phyloP scores from a whole-genome alignment of 2,329 filamentous ascomycete genomes.

The Pseudocercospora crystallina region DNA sequence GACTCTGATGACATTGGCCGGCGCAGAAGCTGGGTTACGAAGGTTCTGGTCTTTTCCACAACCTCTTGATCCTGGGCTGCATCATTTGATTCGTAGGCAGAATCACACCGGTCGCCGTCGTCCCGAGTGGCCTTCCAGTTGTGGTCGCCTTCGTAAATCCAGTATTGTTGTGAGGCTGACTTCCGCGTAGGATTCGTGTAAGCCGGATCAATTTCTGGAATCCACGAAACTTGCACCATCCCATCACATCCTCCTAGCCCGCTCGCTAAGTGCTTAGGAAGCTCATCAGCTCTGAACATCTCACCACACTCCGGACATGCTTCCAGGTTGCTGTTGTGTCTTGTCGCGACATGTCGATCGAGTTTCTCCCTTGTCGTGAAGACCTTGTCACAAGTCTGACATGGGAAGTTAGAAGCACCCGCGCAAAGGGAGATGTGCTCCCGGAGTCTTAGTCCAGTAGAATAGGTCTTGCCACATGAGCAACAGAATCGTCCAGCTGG shows the following conservation, averaged over 20 bases:
- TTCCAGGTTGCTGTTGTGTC: slow-evolving; percentile 20
- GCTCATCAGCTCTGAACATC: slow-evolving; percentile 14
- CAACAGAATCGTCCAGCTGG: slow-evolving; percentile 21
- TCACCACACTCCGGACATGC: slow-evolving; percentile 25
- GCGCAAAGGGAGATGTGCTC: slow-evolving; percentile 21
- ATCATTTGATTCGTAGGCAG: slow-evolving; percentile 2
- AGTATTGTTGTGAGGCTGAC: slow-evolving; percentile 22
- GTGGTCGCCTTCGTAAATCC: slow-evolving; percentile 24
- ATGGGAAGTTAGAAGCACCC: slow-evolving; percentile 19
- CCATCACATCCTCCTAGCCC: slow-evolving; percentile 25
- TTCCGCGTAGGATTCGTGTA: slow-evolving; percentile 4
- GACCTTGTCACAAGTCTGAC: slow-evolving; percentile 21
- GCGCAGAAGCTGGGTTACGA: slow-evolving; percentile 18
- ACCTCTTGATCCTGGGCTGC: slow-evolving; percentile 11
- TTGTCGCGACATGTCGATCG: slow-evolving; percentile 14
- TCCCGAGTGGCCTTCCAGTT: slow-evolving; percentile 10
- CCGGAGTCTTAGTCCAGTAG: slow-evolving; percentile 13
- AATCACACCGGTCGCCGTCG: neutral
- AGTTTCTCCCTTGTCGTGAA: slow-evolving; percentile 13
- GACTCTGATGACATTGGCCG: slow-evolving; percentile 12
- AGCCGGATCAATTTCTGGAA: slow-evolving; percentile 14
- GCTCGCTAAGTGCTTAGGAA: slow-evolving; percentile 23
- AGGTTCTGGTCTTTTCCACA: slow-evolving; percentile 19
- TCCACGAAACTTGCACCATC: slow-evolving; percentile 16
- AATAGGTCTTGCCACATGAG: slow-evolving; percentile 24